Base-by-base conservation (phyloP, 2,329 filamentous ascomycete species). In the Stenocarpella maydis region DNA sequence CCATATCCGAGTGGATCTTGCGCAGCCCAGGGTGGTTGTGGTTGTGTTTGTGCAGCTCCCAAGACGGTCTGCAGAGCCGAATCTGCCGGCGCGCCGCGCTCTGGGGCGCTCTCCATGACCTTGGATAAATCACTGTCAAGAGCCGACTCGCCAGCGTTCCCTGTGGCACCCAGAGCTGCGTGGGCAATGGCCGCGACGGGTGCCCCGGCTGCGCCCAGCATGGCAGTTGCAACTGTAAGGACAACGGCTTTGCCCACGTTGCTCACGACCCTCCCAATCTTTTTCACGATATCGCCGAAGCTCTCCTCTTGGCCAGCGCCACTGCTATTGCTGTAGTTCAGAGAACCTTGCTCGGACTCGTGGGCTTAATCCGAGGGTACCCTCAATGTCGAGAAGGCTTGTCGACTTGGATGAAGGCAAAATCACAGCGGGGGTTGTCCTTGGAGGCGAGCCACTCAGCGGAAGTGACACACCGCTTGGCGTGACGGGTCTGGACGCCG, bases 391-490 rank as follows among this genome's bases (percentile, higher is more conserved):
- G 47, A 49, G 47, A 17, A 49, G n/a, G 24, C 49, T 52, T 28
- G 49, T 52, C 49, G 19, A 52, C 49, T 24, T 52, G 49, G 49
- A 52, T 31, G 24, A 52, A 52, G 49, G 49, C 49, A 19, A 52
- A 52, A 9, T 52, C 49, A 31, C 49, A 24, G 49, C 28, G 21
- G 49, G 14, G 49, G 49, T 52, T 52, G 49, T 52, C 49, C 24
- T 52, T 52, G 49, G 49, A 52, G 15, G 49, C 24, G 15, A 52
- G 49, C 49, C 49, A 52, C 4, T 52, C 49, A 52, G 49, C 49
- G 5, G 49, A 52, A 28, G 49, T 52, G 15, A 52, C 49, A 52
- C 49, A 52, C 6, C 49, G 49, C 14, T 52, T 52, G 49, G 49
- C 49, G 24, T 28, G 49, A 5, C 49, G 49, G 24, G 49, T 52